A percentile compares a stretch with the other conserved stretches of the same genome.
Conservation (phyloP, 805 yeast species). For the Cyberlindnera xylosilytica region DNA sequence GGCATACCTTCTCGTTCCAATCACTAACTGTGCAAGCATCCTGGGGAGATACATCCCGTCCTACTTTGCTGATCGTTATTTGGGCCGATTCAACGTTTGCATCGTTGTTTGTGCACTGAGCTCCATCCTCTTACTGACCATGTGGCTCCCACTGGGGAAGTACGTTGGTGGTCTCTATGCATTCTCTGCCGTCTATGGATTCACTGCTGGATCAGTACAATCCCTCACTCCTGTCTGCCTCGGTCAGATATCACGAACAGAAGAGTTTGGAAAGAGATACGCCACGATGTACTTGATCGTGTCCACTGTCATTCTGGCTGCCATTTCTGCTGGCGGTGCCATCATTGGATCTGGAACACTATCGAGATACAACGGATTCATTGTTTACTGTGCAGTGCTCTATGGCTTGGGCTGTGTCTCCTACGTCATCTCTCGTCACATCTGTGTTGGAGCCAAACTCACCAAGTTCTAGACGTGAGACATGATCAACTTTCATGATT, state of each 20-base stretch:
- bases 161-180: slow-evolving; percentile 28
- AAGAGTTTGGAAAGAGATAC: slow-evolving; percentile 49
- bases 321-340: slow-evolving; percentile 48
- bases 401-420: neutral
- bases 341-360: slow-evolving; percentile 34
- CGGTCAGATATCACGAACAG: slow-evolving; percentile 51
- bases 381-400: slow-evolving; percentile 1
- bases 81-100: slow-evolving; percentile 48
- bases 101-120: slow-evolving; percentile 31
- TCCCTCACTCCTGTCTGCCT: slow-evolving; percentile 39
- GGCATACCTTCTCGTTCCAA: slow-evolving; percentile 40
- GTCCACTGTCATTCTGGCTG: slow-evolving; percentile 45
- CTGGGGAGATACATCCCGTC: slow-evolving; percentile 34
- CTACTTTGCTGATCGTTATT: slow-evolving; percentile 31
- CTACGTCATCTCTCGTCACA: neutral
- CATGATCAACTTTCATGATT: no score
- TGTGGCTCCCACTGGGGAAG: slow-evolving; percentile 39
- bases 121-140: slow-evolving; percentile 31
- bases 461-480: slow-evolving; percentile 2
- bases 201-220: slow-evolving; percentile 47
- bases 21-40: slow-evolving; percentile 35
- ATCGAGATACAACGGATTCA: slow-evolving; percentile 1
- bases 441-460: slow-evolving; percentile 5
- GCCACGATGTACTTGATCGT: slow-evolving; percentile 57
- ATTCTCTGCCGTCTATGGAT: slow-evolving; percentile 47